Percentiles rank a stretch among this genome's conserved stretches.
Conservation (phyloP, 108 stramenopile genomes). For the Chaetoceros tenuissimus region DNA sequence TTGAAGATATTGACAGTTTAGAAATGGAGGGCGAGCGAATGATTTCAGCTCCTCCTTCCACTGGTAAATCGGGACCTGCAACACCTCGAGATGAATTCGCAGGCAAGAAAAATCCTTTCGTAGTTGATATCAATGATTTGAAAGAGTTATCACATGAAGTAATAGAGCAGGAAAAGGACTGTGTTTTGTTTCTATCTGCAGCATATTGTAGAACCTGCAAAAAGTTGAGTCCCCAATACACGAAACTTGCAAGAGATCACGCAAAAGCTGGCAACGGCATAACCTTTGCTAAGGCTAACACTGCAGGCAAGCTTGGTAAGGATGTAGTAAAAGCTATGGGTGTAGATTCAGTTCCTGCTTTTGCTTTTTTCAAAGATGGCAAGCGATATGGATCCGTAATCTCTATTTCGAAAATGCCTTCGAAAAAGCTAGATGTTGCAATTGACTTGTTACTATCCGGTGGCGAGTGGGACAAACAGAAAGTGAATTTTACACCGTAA, state of each 20-base stretch:
- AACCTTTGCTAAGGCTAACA: conserved; percentile 72
- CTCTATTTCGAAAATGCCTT: conserved; percentile 54
- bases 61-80: conserved; percentile 7
- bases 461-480: conserved; percentile 21
- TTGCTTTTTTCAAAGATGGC: conserved; percentile 64
- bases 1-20: conserved; percentile 15
- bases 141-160: conserved; percentile 44
- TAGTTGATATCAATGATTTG: conserved; percentile 35
- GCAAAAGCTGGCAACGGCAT: conserved; percentile 25
- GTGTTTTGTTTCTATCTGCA: conserved; percentile 70
- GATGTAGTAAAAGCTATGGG: conserved; percentile 42
- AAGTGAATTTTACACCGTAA: background rate
- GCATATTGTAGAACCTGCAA: conserved; percentile 75
- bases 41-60: conserved; percentile 17
- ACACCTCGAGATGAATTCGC: conserved; percentile 6
- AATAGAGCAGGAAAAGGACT: conserved; percentile 27
- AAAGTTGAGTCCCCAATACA: conserved; percentile 46
- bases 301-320: conserved; percentile 52
- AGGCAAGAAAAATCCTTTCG: conserved; percentile 44
- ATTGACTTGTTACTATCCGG: conserved; percentile 27
- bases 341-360: conserved; percentile 68
- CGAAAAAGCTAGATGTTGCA: conserved; percentile 48
- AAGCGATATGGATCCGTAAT: conserved; percentile 49
- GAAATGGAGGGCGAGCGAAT: conserved; percentile 15
- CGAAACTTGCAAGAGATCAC: conserved; percentile 52